Conservation (phyloP, 1,284 basidiomycete genomes). For the Tilletia setariae region DNA sequence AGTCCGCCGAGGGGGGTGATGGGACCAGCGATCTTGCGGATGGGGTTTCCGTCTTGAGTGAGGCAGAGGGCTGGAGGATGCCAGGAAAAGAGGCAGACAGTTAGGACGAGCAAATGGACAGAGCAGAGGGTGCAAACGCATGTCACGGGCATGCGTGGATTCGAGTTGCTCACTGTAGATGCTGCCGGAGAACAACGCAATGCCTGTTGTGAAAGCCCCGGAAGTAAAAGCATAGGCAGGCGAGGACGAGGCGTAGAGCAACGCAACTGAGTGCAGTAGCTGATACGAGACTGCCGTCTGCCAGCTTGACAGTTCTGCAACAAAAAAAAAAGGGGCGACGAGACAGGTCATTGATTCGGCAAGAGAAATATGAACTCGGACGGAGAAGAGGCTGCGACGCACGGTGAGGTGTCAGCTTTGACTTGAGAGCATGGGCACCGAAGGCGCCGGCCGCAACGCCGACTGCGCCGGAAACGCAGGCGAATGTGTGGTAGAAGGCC, state of each 20-base stretch:
- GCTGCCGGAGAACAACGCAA: conserved; percentile 46
- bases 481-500: conserved; percentile 34
- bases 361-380: not conserved
- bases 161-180: conserved; percentile 38
- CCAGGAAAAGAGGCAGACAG: not conserved
- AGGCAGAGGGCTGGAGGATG: conserved; percentile 29
- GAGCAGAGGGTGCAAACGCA: not conserved
- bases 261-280: conserved; percentile 46
- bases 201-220: conserved; percentile 44
- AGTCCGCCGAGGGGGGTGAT: conserved; percentile 47
- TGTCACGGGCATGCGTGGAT: not conserved
- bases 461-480: conserved; percentile 37
- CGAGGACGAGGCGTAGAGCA: conserved; percentile 35
- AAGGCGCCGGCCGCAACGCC: conserved; percentile 42
- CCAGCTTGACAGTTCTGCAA: conserved; percentile 40
- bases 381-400: conserved; percentile 17
- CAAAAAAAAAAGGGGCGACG: not conserved
- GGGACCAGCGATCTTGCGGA: conserved; percentile 45
- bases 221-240: conserved; percentile 32
- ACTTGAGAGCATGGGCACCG: conserved; percentile 48
- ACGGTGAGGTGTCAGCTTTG: conserved; percentile 43
- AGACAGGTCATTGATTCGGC: not conserved
- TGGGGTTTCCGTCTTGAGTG: conserved; percentile 34
- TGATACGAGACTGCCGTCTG: conserved; percentile 50
- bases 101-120: not conserved